phyloP scores from a whole-genome alignment of 2,329 filamentous ascomycete species.

The Ceratocystis variospora region DNA sequence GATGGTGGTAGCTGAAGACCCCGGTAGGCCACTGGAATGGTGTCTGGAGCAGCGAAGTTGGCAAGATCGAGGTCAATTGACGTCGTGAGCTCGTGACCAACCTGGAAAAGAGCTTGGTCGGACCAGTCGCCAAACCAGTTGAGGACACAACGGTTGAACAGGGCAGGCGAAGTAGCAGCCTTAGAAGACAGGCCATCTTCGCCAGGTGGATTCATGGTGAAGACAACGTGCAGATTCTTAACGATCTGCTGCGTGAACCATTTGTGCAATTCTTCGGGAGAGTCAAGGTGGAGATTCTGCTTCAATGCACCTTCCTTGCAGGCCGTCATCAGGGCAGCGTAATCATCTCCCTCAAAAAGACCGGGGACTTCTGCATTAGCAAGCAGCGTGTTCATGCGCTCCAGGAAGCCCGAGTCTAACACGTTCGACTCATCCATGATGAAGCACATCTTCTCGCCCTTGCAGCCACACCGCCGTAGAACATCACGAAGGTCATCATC shows the following conservation, averaged over 20 bases:
- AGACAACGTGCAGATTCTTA: conserved; percentile 96
- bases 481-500: conserved; percentile 94
- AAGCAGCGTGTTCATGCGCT: conserved; percentile 97
- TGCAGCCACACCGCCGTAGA: conserved; percentile 83
- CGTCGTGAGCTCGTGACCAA: conserved; percentile 86
- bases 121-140: conserved; percentile 99
- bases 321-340: conserved; percentile 95
- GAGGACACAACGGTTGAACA: conserved; percentile 98
- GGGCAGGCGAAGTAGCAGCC: conserved; percentile 87
- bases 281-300: conserved; percentile 88
- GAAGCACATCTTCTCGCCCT: conserved; percentile 99
- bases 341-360: conserved; percentile 97
- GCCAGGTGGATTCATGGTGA: conserved; percentile 93
- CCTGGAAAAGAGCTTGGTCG: conserved; percentile 95
- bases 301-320: conserved; percentile 97
- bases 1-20: conserved; percentile 71
- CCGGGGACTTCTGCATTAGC: conserved; percentile 99
- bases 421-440: conserved; percentile 99
- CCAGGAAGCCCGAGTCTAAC: conserved; percentile 92
- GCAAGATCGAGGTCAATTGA: conserved; percentile 88
- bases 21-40: conserved; percentile 82
- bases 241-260: conserved; percentile 99
- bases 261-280: conserved; percentile 98
- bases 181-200: conserved; percentile 90
- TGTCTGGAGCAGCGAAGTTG: conserved; percentile 75